Conservation (phyloP, 2,329 filamentous ascomycete genomes). For the Botrytis byssoidea region DNA sequence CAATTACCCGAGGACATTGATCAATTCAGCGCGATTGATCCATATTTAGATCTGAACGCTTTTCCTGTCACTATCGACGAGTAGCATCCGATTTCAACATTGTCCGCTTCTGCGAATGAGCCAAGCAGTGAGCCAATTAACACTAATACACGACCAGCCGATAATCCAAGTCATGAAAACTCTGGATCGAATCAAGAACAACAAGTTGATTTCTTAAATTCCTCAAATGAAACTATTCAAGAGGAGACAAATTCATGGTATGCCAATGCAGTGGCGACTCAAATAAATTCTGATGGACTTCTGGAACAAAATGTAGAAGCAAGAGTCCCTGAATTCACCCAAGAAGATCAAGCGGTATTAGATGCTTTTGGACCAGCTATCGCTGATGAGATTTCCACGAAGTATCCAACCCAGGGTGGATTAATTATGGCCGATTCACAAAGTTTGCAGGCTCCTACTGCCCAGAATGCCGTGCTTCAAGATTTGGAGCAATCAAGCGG, state of each 20-base stretch:
- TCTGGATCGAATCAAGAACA: background rate
- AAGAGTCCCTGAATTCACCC: background rate
- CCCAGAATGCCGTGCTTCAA: background rate
- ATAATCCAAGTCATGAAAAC: background rate
- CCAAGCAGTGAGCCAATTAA: background rate
- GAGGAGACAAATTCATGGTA: background rate
- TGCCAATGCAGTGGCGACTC: background rate
- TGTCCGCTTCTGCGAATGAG: background rate
- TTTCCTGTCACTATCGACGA: fast-evolving
- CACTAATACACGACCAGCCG: fast-evolving
- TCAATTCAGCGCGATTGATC: background rate
- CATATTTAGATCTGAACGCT: background rate
- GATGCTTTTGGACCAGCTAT: background rate
- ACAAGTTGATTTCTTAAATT: background rate
- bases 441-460: background rate
- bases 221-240: fast-evolving
- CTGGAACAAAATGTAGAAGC: background rate
- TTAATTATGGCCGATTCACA: too few species aligned
- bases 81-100: fast-evolving
- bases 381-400: background rate
- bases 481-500: too few species aligned
- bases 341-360: background rate
- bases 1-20: background rate
- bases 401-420: background rate
- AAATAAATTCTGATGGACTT: background rate